phyloP scores from a whole-genome alignment of 192 early-diverging fungal species.

The Phycomyces blakesleeanus region DNA sequence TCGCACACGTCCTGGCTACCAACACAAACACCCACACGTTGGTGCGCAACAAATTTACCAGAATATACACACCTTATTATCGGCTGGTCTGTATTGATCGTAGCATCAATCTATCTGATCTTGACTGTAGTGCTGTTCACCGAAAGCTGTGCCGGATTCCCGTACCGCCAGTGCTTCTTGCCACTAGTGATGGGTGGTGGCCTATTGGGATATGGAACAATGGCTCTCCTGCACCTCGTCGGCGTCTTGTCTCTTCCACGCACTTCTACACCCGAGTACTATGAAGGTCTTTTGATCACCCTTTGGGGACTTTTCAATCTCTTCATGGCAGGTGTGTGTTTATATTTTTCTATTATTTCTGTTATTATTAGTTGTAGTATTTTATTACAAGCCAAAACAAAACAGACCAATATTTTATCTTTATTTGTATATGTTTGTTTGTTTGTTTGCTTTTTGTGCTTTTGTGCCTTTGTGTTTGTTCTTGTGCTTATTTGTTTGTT shows the following conservation, averaged over 20 bases:
- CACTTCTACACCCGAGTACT: slow-evolving; percentile 36
- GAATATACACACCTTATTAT: background rate
- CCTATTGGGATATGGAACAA: slow-evolving; percentile 41
- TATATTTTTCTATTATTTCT: no score
- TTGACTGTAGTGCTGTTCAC: slow-evolving; percentile 6
- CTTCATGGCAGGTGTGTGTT: slow-evolving; percentile 14
- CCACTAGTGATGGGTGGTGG: slow-evolving; percentile 41
- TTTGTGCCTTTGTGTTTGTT: no score
- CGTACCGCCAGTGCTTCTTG: slow-evolving; percentile 32
- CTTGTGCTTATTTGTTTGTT: no score
- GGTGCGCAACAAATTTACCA: slow-evolving; percentile 7
- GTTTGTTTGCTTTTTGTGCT: no score
- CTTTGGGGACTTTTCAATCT: slow-evolving; percentile 44
- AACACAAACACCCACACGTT: no score
- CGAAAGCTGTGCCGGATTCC: background rate
- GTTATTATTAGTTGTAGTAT: no score
- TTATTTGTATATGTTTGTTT: no score
- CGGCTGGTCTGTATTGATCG: slow-evolving; percentile 11
- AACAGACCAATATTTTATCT: no score
- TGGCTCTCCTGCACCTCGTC: slow-evolving; percentile 41
- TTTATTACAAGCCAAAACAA: no score
- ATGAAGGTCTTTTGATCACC: slow-evolving; percentile 37
- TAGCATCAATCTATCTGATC: slow-evolving; percentile 11
- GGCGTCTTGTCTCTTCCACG: slow-evolving; percentile 33
- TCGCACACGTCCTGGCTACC: background rate